Evolutionary conservation across 441 rosid species (phyloP), one percentile per base, ranked within the genome.

Genomic region (Gossypium laxum): DNA sequence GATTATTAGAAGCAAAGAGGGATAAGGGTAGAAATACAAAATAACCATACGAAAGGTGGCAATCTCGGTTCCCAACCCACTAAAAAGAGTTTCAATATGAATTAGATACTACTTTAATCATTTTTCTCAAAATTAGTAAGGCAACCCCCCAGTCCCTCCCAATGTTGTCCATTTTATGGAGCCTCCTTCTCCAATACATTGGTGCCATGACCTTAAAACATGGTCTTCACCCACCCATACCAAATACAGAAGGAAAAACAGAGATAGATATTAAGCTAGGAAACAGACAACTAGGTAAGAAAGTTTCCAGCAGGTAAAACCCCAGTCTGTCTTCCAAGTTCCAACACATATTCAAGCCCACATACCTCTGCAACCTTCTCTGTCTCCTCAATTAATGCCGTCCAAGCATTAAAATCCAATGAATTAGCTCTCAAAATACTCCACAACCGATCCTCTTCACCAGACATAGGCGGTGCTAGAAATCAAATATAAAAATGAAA

Each of bases 401-500:
- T 91, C 99, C 97, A 90, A 67, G 98, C 85, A 80, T 86, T 90
- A 76, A 94, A 94, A 72, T 94, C 99, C 64, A 82, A 75, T 21
- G 98, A 89, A 86, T 92, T 88, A 22, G 91, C 82, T 80, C 75
- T 86, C 50, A 90, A 91, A 69, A 88, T 85, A 82, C 72, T 91
- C 99, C 99, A 94, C 17, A 94, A 65, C 1, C 93, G 89, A 58
- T 92, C 98, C 79, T 92, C 99, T 82, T 90, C 99, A 0, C 74
- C 85, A 50, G 99, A 89, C 77, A 81, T 82, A 21, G 79, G 74
- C 54, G 82, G 77, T 38, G 70, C 82, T 78, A 61, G 1, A 52
- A 64, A 10, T 5, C 26, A 26, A 22, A 58, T 5, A 4, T 1
- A 50, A 50, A 50, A 15, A 2, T 4, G 2, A 1, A 5, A 50